Evolutionary conservation across 208 protist genomes (phyloP), one percentile per base, ranked within the genome.

Genomic region (Novymonas esmeraldas): DNA sequence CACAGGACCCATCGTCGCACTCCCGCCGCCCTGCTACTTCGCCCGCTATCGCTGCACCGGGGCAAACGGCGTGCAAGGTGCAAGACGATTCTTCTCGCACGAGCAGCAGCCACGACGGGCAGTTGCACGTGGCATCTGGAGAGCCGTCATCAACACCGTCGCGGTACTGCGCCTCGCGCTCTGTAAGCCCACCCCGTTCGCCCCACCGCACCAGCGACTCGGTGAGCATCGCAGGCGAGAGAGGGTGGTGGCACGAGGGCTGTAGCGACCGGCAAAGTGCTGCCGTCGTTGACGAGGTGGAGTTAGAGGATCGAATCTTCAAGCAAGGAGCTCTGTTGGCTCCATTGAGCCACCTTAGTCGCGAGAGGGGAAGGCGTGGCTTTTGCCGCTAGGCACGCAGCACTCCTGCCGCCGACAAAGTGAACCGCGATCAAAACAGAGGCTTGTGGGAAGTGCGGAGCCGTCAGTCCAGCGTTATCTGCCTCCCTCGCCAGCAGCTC

Each of bases 261-360:
- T 10, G 33, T 45, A 22, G 29, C 7, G 36, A 38, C 22, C 26
- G 39, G 31, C 26, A 14, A 20, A 61, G 38, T 14, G 10, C 54
- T 10, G 13, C 44, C n/a, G 36, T 9, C 22, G 9, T 10, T 22
- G 26, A 44, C n/a, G 54, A 61, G 39, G 22, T 38, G 3, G 56
- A 61, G 3, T 33, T 61, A 41, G 56, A 61, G 45, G 39, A 46
- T 34, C 38, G 56, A 13, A 61, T 61, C 31, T 18, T 22, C 16
- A 46, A 36, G 31, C 56, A 61, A 48, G 16, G 31, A 18, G 26
- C 24, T 29, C 33, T 61, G 16, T n/a, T 61, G 39, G n/a, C n/a
- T n/a, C n/a, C n/a, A n/a, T n/a, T n/a, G n/a, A n/a, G n/a, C n/a
- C n/a, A n/a, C n/a, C n/a, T n/a, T n/a, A n/a, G n/a, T n/a, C n/a